These are phyloP conservation scores for Trametes meyenii DNA, from an alignment of 768 basidiomycete genomes.

Conservation along the genomic window DNA sequence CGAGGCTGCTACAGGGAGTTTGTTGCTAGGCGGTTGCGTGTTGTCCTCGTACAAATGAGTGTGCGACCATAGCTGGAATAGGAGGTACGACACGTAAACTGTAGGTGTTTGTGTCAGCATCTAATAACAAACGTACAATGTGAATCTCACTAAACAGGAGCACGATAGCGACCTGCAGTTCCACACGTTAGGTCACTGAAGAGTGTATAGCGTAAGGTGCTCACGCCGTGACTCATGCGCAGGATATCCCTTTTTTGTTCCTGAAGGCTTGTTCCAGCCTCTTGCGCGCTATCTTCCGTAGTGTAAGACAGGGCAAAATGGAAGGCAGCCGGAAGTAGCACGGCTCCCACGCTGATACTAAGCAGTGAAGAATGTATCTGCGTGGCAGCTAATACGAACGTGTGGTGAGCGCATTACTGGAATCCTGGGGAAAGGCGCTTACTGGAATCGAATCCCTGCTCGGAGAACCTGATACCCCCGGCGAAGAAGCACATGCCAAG, in stretches of 20 bases:
- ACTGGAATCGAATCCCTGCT: conserved; percentile 80
- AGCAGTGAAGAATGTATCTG: conserved; percentile 76
- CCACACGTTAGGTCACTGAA: background rate
- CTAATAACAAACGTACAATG: background rate
- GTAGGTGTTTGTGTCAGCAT: background rate
- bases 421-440: conserved; percentile 26
- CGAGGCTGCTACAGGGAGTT: conserved; percentile 22
- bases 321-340: conserved; percentile 79
- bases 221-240: conserved; percentile 76
- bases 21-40: conserved; percentile 20
- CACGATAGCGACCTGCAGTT: conserved; percentile 67
- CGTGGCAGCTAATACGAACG: conserved; percentile 54
- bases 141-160: conserved; percentile 68
- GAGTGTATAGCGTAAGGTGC: conserved; percentile 29
- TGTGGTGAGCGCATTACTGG: background rate
- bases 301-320: conserved; percentile 56
- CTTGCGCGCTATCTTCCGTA: conserved; percentile 10
- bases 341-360: conserved; percentile 74
- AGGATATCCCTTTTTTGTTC: conserved; percentile 55
- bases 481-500: conserved; percentile 87
- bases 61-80: conserved; percentile 84
- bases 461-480: conserved; percentile 73
- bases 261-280: conserved; percentile 24
- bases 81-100: conserved; percentile 77
- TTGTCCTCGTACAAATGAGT: conserved; percentile 62